Percentiles rank a stretch among this genome's conserved stretches.
Evolutionary conservation across 2,329 filamentous ascomycete species (phyloP).

Genomic region (Beauveria australis): DNA sequence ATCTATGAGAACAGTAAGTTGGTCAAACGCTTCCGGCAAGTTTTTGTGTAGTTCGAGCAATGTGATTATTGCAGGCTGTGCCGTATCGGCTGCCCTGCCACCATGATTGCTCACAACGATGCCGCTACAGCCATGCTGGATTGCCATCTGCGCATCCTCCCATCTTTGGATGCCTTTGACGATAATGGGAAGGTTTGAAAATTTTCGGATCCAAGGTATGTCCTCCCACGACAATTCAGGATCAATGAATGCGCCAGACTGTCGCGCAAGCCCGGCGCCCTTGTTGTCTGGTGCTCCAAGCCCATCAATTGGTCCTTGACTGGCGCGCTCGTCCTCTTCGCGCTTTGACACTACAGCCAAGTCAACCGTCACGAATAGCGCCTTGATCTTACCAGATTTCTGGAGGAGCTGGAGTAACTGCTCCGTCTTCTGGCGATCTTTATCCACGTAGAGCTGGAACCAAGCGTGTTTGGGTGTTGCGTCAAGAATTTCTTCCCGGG

Average conservation of each 20-base stretch:
- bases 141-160: conserved; percentile 31
- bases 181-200: conserved; percentile 42
- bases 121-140: conserved; percentile 29
- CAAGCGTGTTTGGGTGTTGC: conserved; percentile 7
- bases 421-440: conserved; percentile 7
- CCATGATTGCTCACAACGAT: conserved; percentile 39
- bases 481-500: conserved; percentile 7
- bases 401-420: neutral
- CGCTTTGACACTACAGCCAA: conserved; percentile 12
- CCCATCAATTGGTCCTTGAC: neutral
- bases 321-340: conserved; percentile 15
- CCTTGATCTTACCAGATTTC: conserved; percentile 8
- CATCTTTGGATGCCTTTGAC: conserved; percentile 35
- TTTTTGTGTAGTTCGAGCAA: conserved; percentile 31
- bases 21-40: conserved; percentile 31
- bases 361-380: conserved; percentile 12
- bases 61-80: conserved; percentile 28
- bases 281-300: neutral
- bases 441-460: conserved; percentile 15
- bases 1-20: conserved; percentile 30
- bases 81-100: conserved; percentile 29
- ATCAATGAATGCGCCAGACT: conserved; percentile 11
- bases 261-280: conserved; percentile 8
- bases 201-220: conserved; percentile 40
- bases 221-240: conserved; percentile 37